Base-by-base conservation (phyloP, 768 basidiomycete genomes). In the Leccinum sublutescens region DNA sequence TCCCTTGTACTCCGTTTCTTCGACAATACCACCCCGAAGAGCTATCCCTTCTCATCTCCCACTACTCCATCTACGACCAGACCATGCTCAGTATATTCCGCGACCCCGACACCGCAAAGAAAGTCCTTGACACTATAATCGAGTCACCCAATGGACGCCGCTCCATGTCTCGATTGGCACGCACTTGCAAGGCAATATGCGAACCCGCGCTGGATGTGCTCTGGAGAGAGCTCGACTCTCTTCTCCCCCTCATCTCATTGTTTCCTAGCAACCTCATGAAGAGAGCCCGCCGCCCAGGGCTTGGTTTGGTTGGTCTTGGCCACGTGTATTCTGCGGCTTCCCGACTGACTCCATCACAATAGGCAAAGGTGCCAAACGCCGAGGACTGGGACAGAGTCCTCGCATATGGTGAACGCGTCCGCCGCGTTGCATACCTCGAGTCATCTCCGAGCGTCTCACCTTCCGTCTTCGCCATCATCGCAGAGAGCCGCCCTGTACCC, bases 141-240 rank as follows among this genome's bases (percentile, higher is more conserved):
- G 82, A 85, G 52, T 72, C 82, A 8, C 83, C 88, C 5, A 82
- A 80, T 63, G 90, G 90, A 38, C 84, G 80, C 62, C 85, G 88
- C 51, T 79, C 83, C 48, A 73, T 91, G 59, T 86, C 88, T 52
- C 80, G 89, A 67, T 77, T 92, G 64, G 83, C 89, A 51, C 80
- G 90, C 55, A 90, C 89, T 50, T 91, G 89, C 74, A 84, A 80
- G 62, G 83, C 85, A n/a, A 76, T 90, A 70, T 84, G 80, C 64
- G 88, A 87, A 63, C 88, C 88, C 14, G 83, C 85, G n/a, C 68
- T 91, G 64, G 77, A 85, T 69, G 76, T 86, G 52, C 78, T 92
- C 31, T 92, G 90, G 90, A 83, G 81, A 68, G 90, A 92, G 66
- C 75, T 92, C 57, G 89, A 91, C 70, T 88, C 87, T 12, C 77